These are phyloP conservation scores for Melastoma candidum DNA, from an alignment of 441 rosid genomes.

Conservation along the genomic window DNA sequence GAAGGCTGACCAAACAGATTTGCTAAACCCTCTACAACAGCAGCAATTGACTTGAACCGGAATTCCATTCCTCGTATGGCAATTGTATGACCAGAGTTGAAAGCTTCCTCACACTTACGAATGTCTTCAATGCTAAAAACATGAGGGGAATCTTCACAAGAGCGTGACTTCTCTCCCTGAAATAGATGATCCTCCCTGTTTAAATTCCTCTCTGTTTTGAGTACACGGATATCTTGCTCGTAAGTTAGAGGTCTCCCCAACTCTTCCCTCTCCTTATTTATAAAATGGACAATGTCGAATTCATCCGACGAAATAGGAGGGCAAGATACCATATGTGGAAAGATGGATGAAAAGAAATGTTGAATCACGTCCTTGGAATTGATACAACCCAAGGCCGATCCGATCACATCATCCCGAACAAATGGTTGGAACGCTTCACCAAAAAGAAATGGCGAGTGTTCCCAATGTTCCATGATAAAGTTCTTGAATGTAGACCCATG, in stretches of 20 bases:
- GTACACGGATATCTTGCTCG: conserved; percentile 46
- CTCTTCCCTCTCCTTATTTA: conserved; percentile 33
- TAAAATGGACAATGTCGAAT: conserved; percentile 36
- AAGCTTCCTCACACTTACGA: conserved; percentile 46
- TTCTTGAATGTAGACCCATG: conserved; percentile 22
- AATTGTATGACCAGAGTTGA: conserved; percentile 39
- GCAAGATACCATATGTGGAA: conserved; percentile 34
- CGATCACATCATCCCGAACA: conserved; percentile 23
- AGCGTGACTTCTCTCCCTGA: conserved; percentile 11
- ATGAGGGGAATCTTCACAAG: conserved; percentile 18
- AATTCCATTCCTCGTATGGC: conserved; percentile 57
- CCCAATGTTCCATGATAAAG: conserved; percentile 40
- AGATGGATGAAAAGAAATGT: conserved; percentile 28
- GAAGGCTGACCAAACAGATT: conserved; percentile 62
- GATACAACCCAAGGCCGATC: conserved; percentile 21
- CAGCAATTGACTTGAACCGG: conserved; percentile 34
- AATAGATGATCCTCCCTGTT: conserved; percentile 42
- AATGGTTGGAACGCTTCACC: conserved; percentile 20
- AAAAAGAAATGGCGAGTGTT: conserved; percentile 31
- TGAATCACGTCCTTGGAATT: conserved; percentile 19
- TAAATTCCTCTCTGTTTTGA: conserved; percentile 34
- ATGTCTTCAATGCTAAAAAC: conserved; percentile 26
- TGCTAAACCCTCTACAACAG: conserved; percentile 39
- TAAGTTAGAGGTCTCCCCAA: conserved; percentile 42
- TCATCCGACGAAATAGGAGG: conserved; percentile 53